Conservation (phyloP, 768 basidiomycete genomes). For the Boletellus ananas region DNA sequence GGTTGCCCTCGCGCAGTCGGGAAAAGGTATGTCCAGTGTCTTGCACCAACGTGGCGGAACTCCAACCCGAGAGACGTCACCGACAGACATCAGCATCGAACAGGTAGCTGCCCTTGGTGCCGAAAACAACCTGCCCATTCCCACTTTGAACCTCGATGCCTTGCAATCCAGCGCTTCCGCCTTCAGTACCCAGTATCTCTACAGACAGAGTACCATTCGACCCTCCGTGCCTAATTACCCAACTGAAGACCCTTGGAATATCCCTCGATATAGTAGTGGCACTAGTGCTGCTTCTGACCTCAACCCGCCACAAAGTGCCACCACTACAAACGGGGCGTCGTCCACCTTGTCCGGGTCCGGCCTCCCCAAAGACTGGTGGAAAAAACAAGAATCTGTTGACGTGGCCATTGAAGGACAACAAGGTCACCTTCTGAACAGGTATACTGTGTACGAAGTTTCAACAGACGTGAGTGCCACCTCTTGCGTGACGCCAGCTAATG, state of each 20-base stretch:
- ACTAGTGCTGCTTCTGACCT: conserved; percentile 32
- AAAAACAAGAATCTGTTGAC: conserved; percentile 65
- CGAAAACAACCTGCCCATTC: conserved; percentile 75
- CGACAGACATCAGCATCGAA: conserved; percentile 73
- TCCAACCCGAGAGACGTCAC: not conserved
- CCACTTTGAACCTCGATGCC: conserved; percentile 59
- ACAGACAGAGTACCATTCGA: conserved; percentile 45
- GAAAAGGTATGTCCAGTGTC: conserved; percentile 52
- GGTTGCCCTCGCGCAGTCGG: conserved; percentile 80
- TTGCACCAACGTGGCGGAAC: not conserved
- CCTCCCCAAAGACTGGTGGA: conserved; percentile 84
- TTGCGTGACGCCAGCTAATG: conserved; percentile 9
- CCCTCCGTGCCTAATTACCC: conserved; percentile 49
- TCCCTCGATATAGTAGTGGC: conserved; percentile 30
- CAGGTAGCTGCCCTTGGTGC: conserved; percentile 74
- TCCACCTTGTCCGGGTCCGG: conserved; percentile 69
- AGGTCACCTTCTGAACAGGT: conserved; percentile 87
- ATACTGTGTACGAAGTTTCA: conserved; percentile 77
- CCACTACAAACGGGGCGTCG: conserved; percentile 40
- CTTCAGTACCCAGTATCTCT: conserved; percentile 39
- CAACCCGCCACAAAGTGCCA: conserved; percentile 19
- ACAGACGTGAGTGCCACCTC: conserved; percentile 58
- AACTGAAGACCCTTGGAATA: conserved; percentile 69
- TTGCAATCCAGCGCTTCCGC: conserved; percentile 53
- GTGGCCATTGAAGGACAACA: conserved; percentile 82